Percentiles rank a stretch among this genome's conserved stretches.
Conservation (phyloP, 2,329 filamentous ascomycete species). For the Tolypocladium album region DNA sequence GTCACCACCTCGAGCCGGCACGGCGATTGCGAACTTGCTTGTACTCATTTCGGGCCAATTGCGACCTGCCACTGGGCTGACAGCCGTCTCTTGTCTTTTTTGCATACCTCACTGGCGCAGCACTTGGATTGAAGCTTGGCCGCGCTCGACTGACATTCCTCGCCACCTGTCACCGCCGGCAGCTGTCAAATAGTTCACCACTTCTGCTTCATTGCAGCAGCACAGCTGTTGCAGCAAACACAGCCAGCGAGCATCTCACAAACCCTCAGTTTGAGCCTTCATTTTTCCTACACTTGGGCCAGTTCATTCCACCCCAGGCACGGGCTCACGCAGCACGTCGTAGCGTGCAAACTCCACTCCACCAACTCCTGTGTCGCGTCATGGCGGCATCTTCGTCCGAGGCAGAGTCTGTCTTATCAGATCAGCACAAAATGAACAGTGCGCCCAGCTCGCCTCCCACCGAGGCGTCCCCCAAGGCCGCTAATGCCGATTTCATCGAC, state of each 20-base stretch:
- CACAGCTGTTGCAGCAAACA: background rate
- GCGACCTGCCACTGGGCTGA: background rate
- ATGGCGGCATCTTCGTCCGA: conserved; percentile 22
- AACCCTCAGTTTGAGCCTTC: background rate
- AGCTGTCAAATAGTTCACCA: background rate
- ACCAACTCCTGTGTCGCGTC: background rate
- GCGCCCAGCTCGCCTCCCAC: conserved; percentile 27
- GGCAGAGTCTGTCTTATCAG: conserved; percentile 17
- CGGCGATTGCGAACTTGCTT: background rate
- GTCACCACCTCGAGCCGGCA: background rate
- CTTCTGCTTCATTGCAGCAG: background rate
- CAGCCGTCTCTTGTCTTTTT: background rate
- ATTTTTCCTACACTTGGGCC: background rate
- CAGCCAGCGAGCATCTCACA: background rate
- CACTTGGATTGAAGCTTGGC: background rate
- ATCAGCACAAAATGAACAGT: conserved; percentile 19
- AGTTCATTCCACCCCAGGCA: background rate
- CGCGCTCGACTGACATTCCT: background rate
- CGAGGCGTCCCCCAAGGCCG: conserved; percentile 7
- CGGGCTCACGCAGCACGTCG: background rate
- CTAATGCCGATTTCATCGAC: conserved; percentile 9
- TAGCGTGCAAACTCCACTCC: background rate
- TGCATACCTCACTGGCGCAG: background rate
- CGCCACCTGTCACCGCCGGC: background rate
- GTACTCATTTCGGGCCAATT: background rate